Conservation (phyloP, 805 yeast genomes). For the Babjeviella inositovora region DNA sequence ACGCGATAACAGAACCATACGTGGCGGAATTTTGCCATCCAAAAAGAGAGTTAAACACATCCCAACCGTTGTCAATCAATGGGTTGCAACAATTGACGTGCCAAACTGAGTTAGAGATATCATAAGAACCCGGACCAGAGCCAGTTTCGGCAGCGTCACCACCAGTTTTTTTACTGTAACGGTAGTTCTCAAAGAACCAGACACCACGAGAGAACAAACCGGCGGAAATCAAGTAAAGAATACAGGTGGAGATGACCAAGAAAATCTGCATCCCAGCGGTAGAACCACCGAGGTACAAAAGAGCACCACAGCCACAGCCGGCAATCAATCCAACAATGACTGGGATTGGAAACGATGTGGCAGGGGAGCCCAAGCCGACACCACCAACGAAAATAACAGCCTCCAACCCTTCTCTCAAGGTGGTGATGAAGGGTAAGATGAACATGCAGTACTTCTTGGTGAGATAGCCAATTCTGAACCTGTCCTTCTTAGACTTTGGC, state of each 20-base stretch:
- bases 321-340: slow-evolving; percentile 75
- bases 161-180: slow-evolving; percentile 54
- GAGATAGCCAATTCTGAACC: slow-evolving; percentile 36
- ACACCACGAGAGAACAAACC: slow-evolving; percentile 89
- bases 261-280: slow-evolving; percentile 74
- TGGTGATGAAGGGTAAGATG: slow-evolving; percentile 77
- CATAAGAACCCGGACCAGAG: slow-evolving; percentile 89
- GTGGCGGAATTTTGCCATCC: slow-evolving; percentile 99
- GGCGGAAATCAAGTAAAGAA: slow-evolving; percentile 78
- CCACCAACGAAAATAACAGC: slow-evolving; percentile 95
- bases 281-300: slow-evolving; percentile 74
- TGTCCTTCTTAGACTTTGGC: slow-evolving; percentile 30
- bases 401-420: slow-evolving; percentile 92
- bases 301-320: slow-evolving; percentile 55
- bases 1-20: slow-evolving; percentile 78
- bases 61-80: slow-evolving; percentile 88
- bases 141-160: slow-evolving; percentile 94
- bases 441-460: slow-evolving; percentile 76
- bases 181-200: slow-evolving; percentile 72
- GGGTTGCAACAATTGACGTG: slow-evolving; percentile 98
- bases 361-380: slow-evolving; percentile 62
- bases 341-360: slow-evolving; percentile 82
- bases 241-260: slow-evolving; percentile 74
- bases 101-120: slow-evolving; percentile 70
- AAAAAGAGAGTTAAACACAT: slow-evolving; percentile 80